Percentiles rank a stretch among this genome's conserved stretches.
phyloP scores from a whole-genome alignment of 768 basidiomycete genomes.

The Suillus bovinus region DNA sequence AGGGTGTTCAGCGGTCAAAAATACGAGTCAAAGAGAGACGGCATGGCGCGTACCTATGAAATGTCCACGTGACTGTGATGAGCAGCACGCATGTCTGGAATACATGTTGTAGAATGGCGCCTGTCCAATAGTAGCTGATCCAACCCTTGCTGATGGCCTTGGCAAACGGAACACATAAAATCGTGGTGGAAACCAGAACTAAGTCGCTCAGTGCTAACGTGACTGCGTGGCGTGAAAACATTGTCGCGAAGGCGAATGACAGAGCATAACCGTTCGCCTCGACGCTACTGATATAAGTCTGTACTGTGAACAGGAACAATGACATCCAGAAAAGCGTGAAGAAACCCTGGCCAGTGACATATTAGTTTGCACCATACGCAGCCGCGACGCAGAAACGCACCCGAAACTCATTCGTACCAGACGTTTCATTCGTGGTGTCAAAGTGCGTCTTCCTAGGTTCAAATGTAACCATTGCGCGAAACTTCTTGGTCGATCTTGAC shows the following conservation, averaged over 20 bases:
- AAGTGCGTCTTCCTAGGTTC: constrained; percentile 83
- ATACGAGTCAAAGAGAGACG: background rate
- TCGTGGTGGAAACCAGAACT: constrained; percentile 74
- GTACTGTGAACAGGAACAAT: constrained; percentile 77
- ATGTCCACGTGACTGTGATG: constrained; percentile 84
- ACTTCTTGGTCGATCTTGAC: constrained; percentile 70
- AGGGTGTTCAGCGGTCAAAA: background rate
- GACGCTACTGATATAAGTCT: constrained; percentile 75
- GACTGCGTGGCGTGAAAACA: constrained; percentile 85
- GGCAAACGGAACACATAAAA: constrained; percentile 81
- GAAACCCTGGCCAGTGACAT: constrained; percentile 65
- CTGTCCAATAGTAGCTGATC: constrained; percentile 80
- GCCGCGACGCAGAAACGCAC: constrained; percentile 34
- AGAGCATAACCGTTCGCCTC: constrained; percentile 79
- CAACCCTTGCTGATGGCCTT: constrained; percentile 74
- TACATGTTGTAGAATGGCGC: constrained; percentile 75
- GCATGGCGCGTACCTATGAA: constrained; percentile 57
- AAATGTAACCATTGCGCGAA: constrained; percentile 84
- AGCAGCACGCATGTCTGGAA: constrained; percentile 76
- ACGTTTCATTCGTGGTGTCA: constrained; percentile 75
- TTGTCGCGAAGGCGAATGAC: constrained; percentile 75
- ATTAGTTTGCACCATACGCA: background rate
- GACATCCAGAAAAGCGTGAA: constrained; percentile 94
- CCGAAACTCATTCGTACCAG: constrained; percentile 83
- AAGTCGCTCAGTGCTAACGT: constrained; percentile 84